phyloP scores from a whole-genome alignment of 495 filamentous ascomycete species.

The Astrothelium subdiscretum region DNA sequence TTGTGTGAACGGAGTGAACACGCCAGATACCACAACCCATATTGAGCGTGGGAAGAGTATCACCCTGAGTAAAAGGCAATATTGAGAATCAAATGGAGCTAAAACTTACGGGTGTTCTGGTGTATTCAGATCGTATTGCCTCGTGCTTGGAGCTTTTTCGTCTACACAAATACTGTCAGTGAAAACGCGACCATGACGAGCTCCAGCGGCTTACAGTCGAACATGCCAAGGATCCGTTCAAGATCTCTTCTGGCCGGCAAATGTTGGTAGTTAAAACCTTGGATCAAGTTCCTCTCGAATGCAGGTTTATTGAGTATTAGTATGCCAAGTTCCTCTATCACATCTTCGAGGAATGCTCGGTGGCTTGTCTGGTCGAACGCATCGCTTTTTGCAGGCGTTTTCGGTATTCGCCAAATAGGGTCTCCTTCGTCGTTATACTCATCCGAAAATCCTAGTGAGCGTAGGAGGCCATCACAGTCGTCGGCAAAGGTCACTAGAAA shows the following conservation, averaged over 20 bases:
- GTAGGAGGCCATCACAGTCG: constrained; percentile 39
- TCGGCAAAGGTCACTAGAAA: constrained; percentile 59
- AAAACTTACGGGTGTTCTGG: constrained; percentile 27
- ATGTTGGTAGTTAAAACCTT: constrained; percentile 24
- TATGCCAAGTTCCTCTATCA: constrained; percentile 38
- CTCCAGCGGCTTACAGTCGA: constrained; percentile 31
- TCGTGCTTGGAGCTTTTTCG: constrained; percentile 15
- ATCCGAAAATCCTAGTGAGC: not conserved
- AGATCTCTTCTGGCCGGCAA: constrained; percentile 31
- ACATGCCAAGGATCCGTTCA: constrained; percentile 31
- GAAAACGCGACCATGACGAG: not conserved
- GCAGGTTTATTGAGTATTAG: constrained; percentile 35
- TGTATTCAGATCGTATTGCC: constrained; percentile 14
- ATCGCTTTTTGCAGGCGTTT: constrained; percentile 35
- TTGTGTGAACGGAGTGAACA: not conserved
- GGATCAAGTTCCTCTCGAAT: constrained; percentile 32
- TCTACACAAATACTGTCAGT: constrained; percentile 10
- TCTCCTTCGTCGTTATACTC: constrained; percentile 38
- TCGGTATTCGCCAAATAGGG: constrained; percentile 45
- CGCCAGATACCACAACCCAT: not conserved
- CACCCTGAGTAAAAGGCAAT: constrained; percentile 4
- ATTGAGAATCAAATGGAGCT: not conserved
- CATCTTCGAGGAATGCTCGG: constrained; percentile 44
- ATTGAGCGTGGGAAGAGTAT: not conserved
- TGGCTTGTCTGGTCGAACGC: constrained; percentile 9